phyloP scores from a whole-genome alignment of 352 stramenopile genomes.

The Phytophthora sp. region DNA sequence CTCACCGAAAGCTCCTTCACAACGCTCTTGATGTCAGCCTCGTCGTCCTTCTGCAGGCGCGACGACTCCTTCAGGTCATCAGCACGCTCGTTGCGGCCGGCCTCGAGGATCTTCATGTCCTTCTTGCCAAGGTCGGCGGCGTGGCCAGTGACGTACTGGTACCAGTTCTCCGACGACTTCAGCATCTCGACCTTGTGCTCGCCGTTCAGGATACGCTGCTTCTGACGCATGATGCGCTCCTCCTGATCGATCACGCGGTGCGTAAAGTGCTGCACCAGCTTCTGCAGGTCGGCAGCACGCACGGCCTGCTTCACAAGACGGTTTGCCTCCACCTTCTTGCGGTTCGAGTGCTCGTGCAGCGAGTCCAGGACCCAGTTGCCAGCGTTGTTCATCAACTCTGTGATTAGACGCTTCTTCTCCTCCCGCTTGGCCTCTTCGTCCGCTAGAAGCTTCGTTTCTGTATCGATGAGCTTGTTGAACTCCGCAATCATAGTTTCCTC shows the following conservation, averaged over 20 bases:
- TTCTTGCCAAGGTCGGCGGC: slow-evolving; percentile 80
- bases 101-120: slow-evolving; percentile 83
- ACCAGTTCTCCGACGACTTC: slow-evolving; percentile 91
- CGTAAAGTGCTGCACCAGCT: slow-evolving; percentile 90
- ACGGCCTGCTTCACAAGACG: slow-evolving; percentile 86
- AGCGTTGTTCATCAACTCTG: slow-evolving; percentile 86
- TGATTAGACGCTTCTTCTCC: slow-evolving; percentile 89
- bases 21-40: slow-evolving; percentile 76
- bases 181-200: slow-evolving; percentile 93
- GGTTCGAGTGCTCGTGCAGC: slow-evolving; percentile 83
- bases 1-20: slow-evolving; percentile 67
- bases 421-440: slow-evolving; percentile 88
- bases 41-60: slow-evolving; percentile 86
- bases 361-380: slow-evolving; percentile 88
- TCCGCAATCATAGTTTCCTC: slow-evolving; percentile 80
- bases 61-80: slow-evolving; percentile 84
- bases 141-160: slow-evolving; percentile 86
- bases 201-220: slow-evolving; percentile 89
- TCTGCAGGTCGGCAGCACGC: slow-evolving; percentile 83
- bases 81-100: slow-evolving; percentile 60
- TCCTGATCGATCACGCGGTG: slow-evolving; percentile 91
- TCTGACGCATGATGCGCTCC: slow-evolving; percentile 91
- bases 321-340: slow-evolving; percentile 89
- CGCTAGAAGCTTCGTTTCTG: slow-evolving; percentile 74
- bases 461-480: slow-evolving; percentile 74